Conservation (phyloP, 192 early-diverging fungal species). For the Backusella tuberculispora region DNA sequence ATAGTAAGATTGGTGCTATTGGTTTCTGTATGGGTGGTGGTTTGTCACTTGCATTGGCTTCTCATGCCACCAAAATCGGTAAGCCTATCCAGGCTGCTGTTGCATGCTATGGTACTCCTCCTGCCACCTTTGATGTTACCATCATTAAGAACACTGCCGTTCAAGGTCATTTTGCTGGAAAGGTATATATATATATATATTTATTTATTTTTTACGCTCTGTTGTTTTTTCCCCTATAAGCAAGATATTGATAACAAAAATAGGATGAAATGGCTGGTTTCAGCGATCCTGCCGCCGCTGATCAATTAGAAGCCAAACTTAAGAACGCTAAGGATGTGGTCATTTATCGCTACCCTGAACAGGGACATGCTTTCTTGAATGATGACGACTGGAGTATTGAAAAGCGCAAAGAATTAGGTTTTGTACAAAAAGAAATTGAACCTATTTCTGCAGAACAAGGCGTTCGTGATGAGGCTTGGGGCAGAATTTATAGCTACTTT, state of each 20-base stretch:
- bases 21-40: constrained; percentile 62
- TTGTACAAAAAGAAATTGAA: constrained; percentile 37
- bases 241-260: background rate
- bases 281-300: constrained; percentile 36
- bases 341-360: constrained; percentile 40
- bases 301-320: constrained; percentile 29
- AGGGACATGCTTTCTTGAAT: constrained; percentile 48
- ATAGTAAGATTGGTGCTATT: constrained; percentile 45
- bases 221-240: too few species aligned
- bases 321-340: constrained; percentile 17
- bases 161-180: constrained; percentile 37
- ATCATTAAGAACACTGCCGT: constrained; percentile 34
- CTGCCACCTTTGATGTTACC: constrained; percentile 28
- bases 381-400: constrained; percentile 38
- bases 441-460: constrained; percentile 33
- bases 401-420: constrained; percentile 42
- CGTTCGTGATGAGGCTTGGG: constrained; percentile 36
- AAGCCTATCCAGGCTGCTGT: constrained; percentile 35
- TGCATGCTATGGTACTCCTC: constrained; percentile 41
- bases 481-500: constrained; percentile 36
- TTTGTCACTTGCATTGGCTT: constrained; percentile 45
- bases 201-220: too few species aligned
- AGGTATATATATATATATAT: constrained; percentile 17
- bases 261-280: constrained; percentile 39
- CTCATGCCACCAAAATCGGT: constrained; percentile 28